A percentile compares a stretch with the other conserved stretches of the same genome.
These are phyloP conservation scores for Paraleonurus japonicus DNA, from an alignment of 257 asterid genomes.

Conservation along the genomic window DNA sequence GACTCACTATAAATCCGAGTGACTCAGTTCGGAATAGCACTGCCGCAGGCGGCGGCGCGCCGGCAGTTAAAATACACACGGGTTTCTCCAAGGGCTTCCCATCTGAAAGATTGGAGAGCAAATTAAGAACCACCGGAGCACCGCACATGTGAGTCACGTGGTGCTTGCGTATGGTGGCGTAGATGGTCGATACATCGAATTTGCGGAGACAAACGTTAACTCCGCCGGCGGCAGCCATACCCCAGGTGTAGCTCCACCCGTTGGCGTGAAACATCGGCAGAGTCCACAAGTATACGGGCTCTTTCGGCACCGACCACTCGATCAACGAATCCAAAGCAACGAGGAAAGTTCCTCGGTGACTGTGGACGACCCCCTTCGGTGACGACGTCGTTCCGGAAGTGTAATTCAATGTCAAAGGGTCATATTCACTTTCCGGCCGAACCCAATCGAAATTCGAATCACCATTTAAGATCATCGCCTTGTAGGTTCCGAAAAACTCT, in stretches of 20 bases:
- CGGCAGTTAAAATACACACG: constrained; percentile 59
- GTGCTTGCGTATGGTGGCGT: constrained; percentile 38
- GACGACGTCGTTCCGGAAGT: constrained; percentile 88
- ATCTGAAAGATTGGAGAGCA: constrained; percentile 44
- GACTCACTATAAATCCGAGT: constrained; percentile 58
- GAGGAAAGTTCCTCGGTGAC: constrained; percentile 64
- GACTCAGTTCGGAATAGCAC: constrained; percentile 59
- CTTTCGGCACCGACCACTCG: constrained; percentile 63
- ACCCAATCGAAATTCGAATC: constrained; percentile 59
- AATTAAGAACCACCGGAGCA: constrained; percentile 81
- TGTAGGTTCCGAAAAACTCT: constrained; percentile 28
- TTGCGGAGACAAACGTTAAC: constrained; percentile 63
- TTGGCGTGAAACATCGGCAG: constrained; percentile 92
- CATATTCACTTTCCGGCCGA: constrained; percentile 53
- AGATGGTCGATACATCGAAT: constrained; percentile 49
- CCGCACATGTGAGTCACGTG: constrained; percentile 83
- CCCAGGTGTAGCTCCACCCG: constrained; percentile 90
- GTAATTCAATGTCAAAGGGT: constrained; percentile 60
- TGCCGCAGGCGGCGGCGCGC: constrained; percentile 79
- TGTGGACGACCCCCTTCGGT: constrained; percentile 77
- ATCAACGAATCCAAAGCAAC: constrained; percentile 51
- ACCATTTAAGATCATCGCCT: constrained; percentile 41
- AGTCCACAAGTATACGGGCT: constrained; percentile 77
- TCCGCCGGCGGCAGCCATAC: constrained; percentile 77
- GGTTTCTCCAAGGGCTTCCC: constrained; percentile 32